A percentile compares a stretch with the other conserved stretches of the same genome.
phyloP scores from a whole-genome alignment of 1,139 yeast species.

The Saccharomyces hybrid region DNA sequence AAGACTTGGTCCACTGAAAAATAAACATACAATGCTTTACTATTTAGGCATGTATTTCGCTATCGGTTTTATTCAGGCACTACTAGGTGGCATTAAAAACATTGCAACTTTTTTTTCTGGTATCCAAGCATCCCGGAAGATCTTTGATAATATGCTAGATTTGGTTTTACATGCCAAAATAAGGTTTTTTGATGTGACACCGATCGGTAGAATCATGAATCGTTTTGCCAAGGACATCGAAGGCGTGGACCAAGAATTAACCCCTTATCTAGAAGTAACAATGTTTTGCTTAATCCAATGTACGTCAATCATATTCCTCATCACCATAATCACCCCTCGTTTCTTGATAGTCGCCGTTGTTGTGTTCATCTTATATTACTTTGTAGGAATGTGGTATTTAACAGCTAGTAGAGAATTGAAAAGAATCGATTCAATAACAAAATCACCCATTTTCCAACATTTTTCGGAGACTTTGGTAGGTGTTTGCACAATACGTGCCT shows the following conservation, averaged over 20 bases:
- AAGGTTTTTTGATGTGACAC: slow-evolving; percentile 55
- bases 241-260: slow-evolving; percentile 49
- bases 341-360: slow-evolving; percentile 3
- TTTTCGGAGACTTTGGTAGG: slow-evolving; percentile 69
- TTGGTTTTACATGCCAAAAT: slow-evolving; percentile 47
- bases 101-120: slow-evolving; percentile 6
- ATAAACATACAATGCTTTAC: not conserved
- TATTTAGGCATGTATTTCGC: slow-evolving; percentile 29
- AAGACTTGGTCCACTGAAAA: not conserved
- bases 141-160: slow-evolving; percentile 10
- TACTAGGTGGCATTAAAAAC: slow-evolving; percentile 2
- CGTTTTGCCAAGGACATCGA: slow-evolving; percentile 59
- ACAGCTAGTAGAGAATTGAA: slow-evolving; percentile 38
- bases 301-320: slow-evolving; percentile 8
- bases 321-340: slow-evolving; percentile 10
- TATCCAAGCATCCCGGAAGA: slow-evolving; percentile 8
- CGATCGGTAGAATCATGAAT: slow-evolving; percentile 52
- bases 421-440: slow-evolving; percentile 60
- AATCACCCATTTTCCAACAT: slow-evolving; percentile 66
- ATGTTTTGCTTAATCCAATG: slow-evolving; percentile 3
- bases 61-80: slow-evolving; percentile 6
- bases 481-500: slow-evolving; percentile 56
- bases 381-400: slow-evolving; percentile 9
- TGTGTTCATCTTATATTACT: slow-evolving; percentile 5
- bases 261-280: slow-evolving; percentile 14